These are phyloP conservation scores for Solanum chiquidenum DNA, from an alignment of 257 asterid genomes.

Conservation along the genomic window DNA sequence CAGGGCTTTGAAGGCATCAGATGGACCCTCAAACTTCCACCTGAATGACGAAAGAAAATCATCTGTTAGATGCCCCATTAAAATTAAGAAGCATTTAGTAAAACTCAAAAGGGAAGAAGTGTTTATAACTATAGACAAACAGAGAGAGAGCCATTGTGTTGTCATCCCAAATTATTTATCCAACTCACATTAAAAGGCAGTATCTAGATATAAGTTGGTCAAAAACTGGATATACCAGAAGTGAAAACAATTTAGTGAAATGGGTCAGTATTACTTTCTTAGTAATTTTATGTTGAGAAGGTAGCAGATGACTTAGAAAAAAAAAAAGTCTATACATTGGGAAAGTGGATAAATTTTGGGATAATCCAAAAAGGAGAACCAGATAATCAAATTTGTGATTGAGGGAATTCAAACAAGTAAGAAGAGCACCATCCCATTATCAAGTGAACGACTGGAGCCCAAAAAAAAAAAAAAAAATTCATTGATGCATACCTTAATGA, in stretches of 20 bases:
- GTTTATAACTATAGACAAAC: background rate
- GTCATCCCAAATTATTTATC: background rate
- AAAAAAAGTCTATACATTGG: background rate
- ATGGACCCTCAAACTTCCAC: conserved; percentile 96
- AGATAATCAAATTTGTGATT: background rate
- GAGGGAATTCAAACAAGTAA: background rate
- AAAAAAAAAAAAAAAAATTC: no score
- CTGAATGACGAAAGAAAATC: conserved; percentile 20
- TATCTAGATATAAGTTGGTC: background rate
- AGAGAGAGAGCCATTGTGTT: background rate
- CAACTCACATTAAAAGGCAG: background rate
- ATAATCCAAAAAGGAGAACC: background rate
- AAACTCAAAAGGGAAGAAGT: background rate
- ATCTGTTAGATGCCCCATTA: background rate
- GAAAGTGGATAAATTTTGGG: background rate
- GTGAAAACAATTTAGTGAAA: background rate
- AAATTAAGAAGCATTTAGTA: background rate
- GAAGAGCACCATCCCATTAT: background rate
- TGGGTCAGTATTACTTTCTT: background rate
- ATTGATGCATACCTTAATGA: conserved; percentile 50
- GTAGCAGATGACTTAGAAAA: background rate
- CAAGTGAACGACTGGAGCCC: background rate
- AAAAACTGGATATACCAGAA: background rate
- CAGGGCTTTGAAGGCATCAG: conserved; percentile 96
- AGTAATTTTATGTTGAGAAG: background rate